These are phyloP conservation scores for Talaromyces sp. DNA, from an alignment of 2,329 filamentous ascomycete genomes.

Conservation along the genomic window DNA sequence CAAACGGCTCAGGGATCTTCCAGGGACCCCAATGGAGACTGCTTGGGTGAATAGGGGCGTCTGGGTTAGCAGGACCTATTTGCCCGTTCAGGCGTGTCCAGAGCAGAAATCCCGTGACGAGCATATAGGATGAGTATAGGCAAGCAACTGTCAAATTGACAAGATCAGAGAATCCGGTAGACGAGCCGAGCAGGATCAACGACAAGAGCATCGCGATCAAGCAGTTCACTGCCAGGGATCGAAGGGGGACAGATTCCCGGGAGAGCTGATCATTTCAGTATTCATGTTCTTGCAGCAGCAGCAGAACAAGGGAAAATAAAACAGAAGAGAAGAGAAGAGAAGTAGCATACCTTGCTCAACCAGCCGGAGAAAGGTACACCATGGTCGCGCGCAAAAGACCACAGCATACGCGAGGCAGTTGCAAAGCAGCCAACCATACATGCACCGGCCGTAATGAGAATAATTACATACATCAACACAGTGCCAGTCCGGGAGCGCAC, in stretches of 20 bases:
- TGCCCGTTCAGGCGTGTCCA: neutral
- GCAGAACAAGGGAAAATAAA: neutral
- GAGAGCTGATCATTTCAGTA: neutral
- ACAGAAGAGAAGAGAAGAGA: neutral
- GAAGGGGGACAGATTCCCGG: neutral
- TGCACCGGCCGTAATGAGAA: neutral
- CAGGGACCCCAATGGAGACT: neutral
- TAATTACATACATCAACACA: neutral
- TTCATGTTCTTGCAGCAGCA: neutral
- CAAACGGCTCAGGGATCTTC: neutral
- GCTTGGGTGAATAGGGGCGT: neutral
- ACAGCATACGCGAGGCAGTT: neutral
- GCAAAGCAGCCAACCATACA: neutral
- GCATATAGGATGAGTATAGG: neutral
- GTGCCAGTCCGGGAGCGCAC: neutral
- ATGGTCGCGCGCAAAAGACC: constrained; percentile 1
- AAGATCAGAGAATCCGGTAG: neutral
- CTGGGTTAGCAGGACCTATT: neutral
- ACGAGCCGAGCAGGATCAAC: neutral
- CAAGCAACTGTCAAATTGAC: neutral
- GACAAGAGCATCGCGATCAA: neutral
- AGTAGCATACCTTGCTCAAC: neutral
- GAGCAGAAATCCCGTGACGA: neutral
- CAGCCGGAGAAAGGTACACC: neutral
- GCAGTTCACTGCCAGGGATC: neutral